Conservation (phyloP, 345 rosid genomes). For the Gossypium rotundifolium region DNA sequence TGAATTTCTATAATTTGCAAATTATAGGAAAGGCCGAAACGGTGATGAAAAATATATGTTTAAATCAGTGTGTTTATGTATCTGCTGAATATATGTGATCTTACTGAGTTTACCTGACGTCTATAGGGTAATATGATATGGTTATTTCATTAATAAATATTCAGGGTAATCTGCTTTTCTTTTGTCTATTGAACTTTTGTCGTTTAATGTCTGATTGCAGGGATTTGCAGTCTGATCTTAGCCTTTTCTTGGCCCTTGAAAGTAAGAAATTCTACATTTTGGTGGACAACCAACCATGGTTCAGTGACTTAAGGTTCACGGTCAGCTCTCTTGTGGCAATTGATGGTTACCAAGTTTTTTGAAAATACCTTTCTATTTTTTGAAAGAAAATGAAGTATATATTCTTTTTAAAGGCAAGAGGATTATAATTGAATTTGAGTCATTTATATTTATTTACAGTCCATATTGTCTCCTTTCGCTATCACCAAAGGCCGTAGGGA, state of each 20-base stretch:
- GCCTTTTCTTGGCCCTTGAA: conserved; percentile 67
- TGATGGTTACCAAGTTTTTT: conserved; percentile 95
- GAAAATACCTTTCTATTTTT: background rate
- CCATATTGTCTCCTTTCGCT: conserved; percentile 97
- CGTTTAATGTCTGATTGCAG: conserved; percentile 41
- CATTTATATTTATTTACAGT: conserved; percentile 44
- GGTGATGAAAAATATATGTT: background rate
- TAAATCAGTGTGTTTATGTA: background rate
- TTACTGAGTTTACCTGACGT: background rate
- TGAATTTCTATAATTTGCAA: background rate
- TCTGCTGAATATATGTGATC: background rate
- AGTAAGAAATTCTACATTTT: conserved; percentile 73
- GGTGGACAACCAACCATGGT: conserved; percentile 96
- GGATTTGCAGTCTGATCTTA: conserved; percentile 91
- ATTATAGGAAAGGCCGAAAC: background rate
- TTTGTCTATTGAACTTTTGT: conserved; percentile 3
- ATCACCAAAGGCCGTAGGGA: conserved; percentile 57
- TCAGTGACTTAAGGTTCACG: conserved; percentile 49
- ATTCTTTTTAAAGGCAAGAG: background rate
- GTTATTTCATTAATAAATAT: background rate
- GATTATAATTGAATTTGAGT: conserved; percentile 8
- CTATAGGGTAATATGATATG: background rate
- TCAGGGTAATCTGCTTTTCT: background rate
- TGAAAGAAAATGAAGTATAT: too few species aligned
- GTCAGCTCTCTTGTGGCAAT: conserved; percentile 85